Conservation (phyloP, 2,329 filamentous ascomycete genomes). For the Dothistroma septosporum region DNA sequence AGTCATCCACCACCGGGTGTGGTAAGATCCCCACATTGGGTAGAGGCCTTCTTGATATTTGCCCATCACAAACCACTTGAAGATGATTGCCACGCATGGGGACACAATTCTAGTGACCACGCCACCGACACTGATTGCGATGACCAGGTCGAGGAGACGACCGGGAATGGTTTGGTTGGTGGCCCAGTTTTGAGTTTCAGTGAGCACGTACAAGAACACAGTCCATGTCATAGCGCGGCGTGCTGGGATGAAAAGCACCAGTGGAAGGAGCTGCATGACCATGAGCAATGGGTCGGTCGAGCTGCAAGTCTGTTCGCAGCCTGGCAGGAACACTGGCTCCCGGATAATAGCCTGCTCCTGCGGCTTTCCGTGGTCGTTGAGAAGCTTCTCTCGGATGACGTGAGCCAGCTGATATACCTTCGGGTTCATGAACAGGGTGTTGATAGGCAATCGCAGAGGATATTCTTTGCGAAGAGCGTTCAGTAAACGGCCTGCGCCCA, state of each 20-base stretch:
- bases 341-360: slow-evolving; percentile 10
- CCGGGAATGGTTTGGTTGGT: slow-evolving; percentile 43
- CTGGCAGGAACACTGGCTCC: slow-evolving; percentile 28
- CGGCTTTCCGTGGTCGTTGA: not conserved
- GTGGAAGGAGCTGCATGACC: slow-evolving; percentile 49
- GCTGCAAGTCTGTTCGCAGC: slow-evolving; percentile 43
- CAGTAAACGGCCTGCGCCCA: slow-evolving; percentile 51
- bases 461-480: slow-evolving; percentile 51
- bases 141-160: slow-evolving; percentile 47
- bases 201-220: slow-evolving; percentile 48
- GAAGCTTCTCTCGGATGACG: slow-evolving; percentile 35
- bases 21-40: slow-evolving; percentile 58
- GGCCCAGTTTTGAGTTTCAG: slow-evolving; percentile 39
- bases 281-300: slow-evolving; percentile 51
- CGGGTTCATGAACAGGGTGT: slow-evolving; percentile 50
- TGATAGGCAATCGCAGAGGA: slow-evolving; percentile 48
- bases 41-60: slow-evolving; percentile 52
- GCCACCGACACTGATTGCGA: slow-evolving; percentile 45
- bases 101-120: slow-evolving; percentile 39
- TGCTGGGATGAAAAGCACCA: slow-evolving; percentile 50
- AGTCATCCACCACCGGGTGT: slow-evolving; percentile 57
- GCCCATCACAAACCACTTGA: slow-evolving; percentile 56
- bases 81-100: slow-evolving; percentile 48
- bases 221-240: slow-evolving; percentile 52
- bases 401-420: slow-evolving; percentile 42